Percentiles rank a stretch among this genome's conserved stretches.
These are phyloP conservation scores for Pseudocercospora pini-densiflorae DNA, from an alignment of 2,329 filamentous ascomycete species.

Conservation along the genomic window DNA sequence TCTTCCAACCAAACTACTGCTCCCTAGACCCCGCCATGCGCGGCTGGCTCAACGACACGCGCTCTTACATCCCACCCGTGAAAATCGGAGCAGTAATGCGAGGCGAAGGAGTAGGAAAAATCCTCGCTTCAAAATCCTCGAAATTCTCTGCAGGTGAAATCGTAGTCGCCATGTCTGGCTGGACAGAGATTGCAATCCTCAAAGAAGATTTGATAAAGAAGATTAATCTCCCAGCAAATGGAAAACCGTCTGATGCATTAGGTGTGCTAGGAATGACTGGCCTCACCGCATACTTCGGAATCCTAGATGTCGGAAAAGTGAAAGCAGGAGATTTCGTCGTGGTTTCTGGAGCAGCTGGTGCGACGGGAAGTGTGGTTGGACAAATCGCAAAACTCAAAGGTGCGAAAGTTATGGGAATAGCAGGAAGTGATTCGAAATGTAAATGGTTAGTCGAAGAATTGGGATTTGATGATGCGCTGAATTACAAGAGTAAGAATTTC, in stretches of 20 bases:
- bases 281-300: slow-evolving; percentile 76
- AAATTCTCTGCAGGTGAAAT: slow-evolving; percentile 41
- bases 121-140: slow-evolving; percentile 43
- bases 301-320: slow-evolving; percentile 69
- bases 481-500: slow-evolving; percentile 71
- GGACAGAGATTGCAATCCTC: slow-evolving; percentile 49
- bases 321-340: slow-evolving; percentile 75
- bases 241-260: slow-evolving; percentile 34
- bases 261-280: slow-evolving; percentile 64
- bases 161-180: slow-evolving; percentile 41
- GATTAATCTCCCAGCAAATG: slow-evolving; percentile 31
- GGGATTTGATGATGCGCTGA: slow-evolving; percentile 69
- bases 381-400: slow-evolving; percentile 79
- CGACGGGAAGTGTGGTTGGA: slow-evolving; percentile 75
- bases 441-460: slow-evolving; percentile 66
- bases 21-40: slow-evolving; percentile 60
- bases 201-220: slow-evolving; percentile 29
- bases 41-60: slow-evolving; percentile 53
- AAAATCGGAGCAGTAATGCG: slow-evolving; percentile 47
- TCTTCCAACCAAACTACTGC: slow-evolving; percentile 53
- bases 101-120: slow-evolving; percentile 43
- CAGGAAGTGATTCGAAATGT: slow-evolving; percentile 70
- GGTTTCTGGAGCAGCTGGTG: slow-evolving; percentile 77
- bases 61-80: slow-evolving; percentile 54
- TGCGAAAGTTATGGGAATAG: slow-evolving; percentile 66